These are phyloP conservation scores for Umbelopsis sp. DNA, from an alignment of 192 early-diverging fungal genomes.

Conservation along the genomic window DNA sequence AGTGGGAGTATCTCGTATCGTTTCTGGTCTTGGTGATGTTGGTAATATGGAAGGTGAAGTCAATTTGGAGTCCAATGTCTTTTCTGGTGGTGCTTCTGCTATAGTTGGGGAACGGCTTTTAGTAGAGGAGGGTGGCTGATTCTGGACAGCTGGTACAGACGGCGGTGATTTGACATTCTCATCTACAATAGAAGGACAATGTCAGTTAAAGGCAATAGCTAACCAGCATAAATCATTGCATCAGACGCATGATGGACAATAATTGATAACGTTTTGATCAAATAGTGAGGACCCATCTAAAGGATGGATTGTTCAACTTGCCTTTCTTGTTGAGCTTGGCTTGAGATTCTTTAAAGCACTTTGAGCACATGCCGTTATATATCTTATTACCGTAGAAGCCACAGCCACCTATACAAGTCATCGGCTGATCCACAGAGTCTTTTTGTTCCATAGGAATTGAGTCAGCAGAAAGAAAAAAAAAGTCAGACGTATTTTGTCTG, in stretches of 20 bases:
- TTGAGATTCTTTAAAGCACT: conserved; percentile 72
- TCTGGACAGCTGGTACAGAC: too few species aligned
- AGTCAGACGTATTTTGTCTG: neutral
- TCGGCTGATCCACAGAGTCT: conserved; percentile 56
- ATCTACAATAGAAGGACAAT: too few species aligned
- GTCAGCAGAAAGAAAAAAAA: neutral
- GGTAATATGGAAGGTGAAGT: neutral
- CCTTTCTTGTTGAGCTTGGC: conserved; percentile 37
- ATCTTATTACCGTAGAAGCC: conserved; percentile 74
- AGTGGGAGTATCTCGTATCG: neutral
- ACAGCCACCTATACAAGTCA: conserved; percentile 69
- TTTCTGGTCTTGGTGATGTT: neutral
- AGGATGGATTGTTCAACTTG: neutral
- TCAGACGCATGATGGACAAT: too few species aligned
- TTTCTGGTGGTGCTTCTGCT: neutral
- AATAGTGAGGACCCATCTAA: neutral
- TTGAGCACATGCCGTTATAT: conserved; percentile 76
- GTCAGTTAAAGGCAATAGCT: too few species aligned
- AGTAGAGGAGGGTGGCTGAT: too few species aligned
- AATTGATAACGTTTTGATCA: neutral
- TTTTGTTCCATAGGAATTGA: conserved; percentile 64
- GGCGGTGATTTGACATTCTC: too few species aligned
- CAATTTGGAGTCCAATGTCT: neutral
- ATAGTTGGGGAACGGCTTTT: neutral
- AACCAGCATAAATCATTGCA: too few species aligned